Base-by-base conservation (phyloP, 2,329 filamentous ascomycete species). In the Onygena corvina region DNA sequence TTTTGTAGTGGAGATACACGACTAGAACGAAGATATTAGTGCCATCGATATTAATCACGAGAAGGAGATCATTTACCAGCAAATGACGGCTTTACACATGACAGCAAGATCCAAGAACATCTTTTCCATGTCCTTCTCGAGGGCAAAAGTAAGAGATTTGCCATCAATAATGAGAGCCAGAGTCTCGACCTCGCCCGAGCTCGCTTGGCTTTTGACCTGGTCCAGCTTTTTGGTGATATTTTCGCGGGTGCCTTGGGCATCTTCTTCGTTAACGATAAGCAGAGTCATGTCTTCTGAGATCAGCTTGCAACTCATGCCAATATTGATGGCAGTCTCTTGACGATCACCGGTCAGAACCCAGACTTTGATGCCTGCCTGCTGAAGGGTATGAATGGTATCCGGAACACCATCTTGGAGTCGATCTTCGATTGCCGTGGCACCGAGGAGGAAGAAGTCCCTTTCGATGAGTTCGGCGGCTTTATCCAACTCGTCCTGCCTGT, bases 281-380 rank as follows among this genome's bases (percentile, higher is more conserved):
- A 98, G 76, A 61, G 92, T 94, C 92, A 98, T 98, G 60, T 98
- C 93, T 67, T 98, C 92, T 57, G 88, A 94, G 53, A 98, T 86
- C 46, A 98, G 77, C 70, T 96, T 96, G 71, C 92, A 98, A 65
- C 88, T 95, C 92, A 98, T 98, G 56, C 93, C 92, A 57, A 98
- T 98, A 66, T 98, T 98, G 76, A 98, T 98, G 50, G 92, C 92
- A 23, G 92, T 98, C 68, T 98, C 92, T 68, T 98, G 93, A 60
- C 92, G 80, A 72, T 98, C 92, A 59, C 92, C 92, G 33, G 92
- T 98, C 66, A 98, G 69, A 16, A 98, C 92, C 92, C 92, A 98
- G 49, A 98, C 83, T 69, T 98, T 98, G 74, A 98, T 96, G 48
- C 89, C 90, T 20, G 93, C 92, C 56, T 89, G 86, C 66, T 98